A percentile compares a stretch with the other conserved stretches of the same genome.
These are phyloP conservation scores for Nannizziopsis arthrosporioides DNA, from an alignment of 2,329 filamentous ascomycete genomes.

Conservation along the genomic window DNA sequence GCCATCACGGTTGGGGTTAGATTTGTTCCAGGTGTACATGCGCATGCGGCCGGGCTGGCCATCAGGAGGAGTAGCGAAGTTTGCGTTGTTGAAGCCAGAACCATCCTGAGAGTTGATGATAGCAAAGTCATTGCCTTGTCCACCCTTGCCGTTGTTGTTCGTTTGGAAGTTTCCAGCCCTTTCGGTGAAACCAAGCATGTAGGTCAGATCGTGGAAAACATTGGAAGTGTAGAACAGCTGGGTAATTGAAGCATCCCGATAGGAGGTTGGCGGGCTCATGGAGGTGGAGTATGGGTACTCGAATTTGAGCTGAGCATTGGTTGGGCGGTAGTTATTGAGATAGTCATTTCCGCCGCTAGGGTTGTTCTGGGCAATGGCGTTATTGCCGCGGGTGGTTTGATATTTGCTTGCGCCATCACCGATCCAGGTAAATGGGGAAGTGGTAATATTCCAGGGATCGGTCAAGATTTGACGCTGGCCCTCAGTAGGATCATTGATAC, in stretches of 20 bases:
- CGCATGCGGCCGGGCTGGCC: slow-evolving; percentile 13
- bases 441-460: slow-evolving; percentile 11
- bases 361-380: slow-evolving; percentile 12
- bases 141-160: slow-evolving; percentile 12
- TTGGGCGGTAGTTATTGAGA: slow-evolving; percentile 15
- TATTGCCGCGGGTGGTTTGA: slow-evolving; percentile 13
- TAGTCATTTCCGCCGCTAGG: slow-evolving; percentile 10
- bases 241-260: slow-evolving; percentile 13
- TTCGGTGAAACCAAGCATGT: slow-evolving; percentile 13
- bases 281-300: slow-evolving; percentile 10
- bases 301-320: slow-evolving; percentile 8
- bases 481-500: slow-evolving; percentile 14
- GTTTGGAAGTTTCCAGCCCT: slow-evolving; percentile 12
- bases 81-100: slow-evolving; percentile 14
- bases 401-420: slow-evolving; percentile 9
- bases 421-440: slow-evolving; percentile 12
- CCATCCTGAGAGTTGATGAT: slow-evolving; percentile 14
- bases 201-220: slow-evolving; percentile 11
- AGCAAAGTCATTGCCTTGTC: slow-evolving; percentile 11
- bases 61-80: slow-evolving; percentile 15
- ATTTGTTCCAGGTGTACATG: slow-evolving; percentile 14
- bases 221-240: slow-evolving; percentile 14
- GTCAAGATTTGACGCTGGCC: slow-evolving; percentile 7
- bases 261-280: slow-evolving; percentile 7
- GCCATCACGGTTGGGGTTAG: slow-evolving; percentile 13